Evolutionary conservation across 2,329 filamentous ascomycete genomes (phyloP).

Genomic region (Sclerotinia borealis): DNA sequence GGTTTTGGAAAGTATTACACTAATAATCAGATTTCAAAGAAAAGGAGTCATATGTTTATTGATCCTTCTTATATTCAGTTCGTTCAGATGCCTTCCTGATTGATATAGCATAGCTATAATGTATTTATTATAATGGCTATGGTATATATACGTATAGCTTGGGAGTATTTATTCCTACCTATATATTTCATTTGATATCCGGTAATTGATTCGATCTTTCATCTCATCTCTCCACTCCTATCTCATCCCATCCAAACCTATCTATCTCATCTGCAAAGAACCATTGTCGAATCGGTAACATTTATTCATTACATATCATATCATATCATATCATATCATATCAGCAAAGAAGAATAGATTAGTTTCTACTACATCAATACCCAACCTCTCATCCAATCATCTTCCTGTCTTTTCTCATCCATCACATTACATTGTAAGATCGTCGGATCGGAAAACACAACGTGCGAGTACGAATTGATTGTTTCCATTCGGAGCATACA

Average conservation of each 20-base stretch:
- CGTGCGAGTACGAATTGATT: neutral
- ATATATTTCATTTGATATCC: slow-evolving; percentile 1
- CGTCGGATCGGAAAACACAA: neutral
- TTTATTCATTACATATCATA: neutral
- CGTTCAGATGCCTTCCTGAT: too few species aligned
- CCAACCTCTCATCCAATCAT: neutral
- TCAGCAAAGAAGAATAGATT: neutral
- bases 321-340: neutral
- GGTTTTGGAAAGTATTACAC: neutral
- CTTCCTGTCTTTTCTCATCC: neutral
- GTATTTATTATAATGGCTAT: too few species aligned
- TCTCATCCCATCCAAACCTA: neutral
- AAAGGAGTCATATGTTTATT: slow-evolving; percentile 14
- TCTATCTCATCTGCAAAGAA: neutral
- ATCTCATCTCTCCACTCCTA: neutral
- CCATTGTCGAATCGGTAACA: neutral
- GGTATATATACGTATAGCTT: neutral
- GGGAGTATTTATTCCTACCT: neutral
- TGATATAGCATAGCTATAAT: too few species aligned
- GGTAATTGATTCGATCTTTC: neutral
- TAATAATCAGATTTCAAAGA: neutral
- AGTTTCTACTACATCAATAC: neutral
- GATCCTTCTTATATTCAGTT: slow-evolving; percentile 10
- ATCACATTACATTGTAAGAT: neutral
- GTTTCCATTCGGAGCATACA: neutral